Conservation (phyloP, 805 yeast genomes). For the Candida mattraensis region DNA sequence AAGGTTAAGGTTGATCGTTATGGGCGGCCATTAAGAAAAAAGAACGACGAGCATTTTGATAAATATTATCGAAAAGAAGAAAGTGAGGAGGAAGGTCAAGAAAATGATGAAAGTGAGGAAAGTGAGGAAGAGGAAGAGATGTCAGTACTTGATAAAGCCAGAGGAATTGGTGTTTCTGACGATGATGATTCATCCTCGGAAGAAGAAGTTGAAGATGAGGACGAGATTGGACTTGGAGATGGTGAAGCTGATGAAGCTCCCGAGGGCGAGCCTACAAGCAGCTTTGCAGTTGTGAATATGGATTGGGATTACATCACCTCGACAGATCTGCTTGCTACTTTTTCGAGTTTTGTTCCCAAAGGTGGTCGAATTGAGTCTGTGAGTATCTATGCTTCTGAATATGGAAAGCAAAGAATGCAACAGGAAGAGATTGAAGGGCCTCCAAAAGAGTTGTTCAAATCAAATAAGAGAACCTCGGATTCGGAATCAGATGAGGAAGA, state of each 20-base stretch:
- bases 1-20: constrained; percentile 75
- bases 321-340: constrained; percentile 84
- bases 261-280: constrained; percentile 78
- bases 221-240: constrained; percentile 39
- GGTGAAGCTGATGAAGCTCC: constrained; percentile 57
- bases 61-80: constrained; percentile 57
- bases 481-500: constrained; percentile 43
- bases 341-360: constrained; percentile 77
- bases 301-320: constrained; percentile 97
- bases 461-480: constrained; percentile 39
- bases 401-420: constrained; percentile 88
- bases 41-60: constrained; percentile 53
- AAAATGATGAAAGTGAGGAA: constrained; percentile 34
- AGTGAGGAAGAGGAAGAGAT: constrained; percentile 48
- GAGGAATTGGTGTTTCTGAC: constrained; percentile 54
- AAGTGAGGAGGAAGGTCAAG: constrained; percentile 29
- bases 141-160: constrained; percentile 45
- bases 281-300: constrained; percentile 90
- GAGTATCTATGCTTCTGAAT: constrained; percentile 81
- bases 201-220: constrained; percentile 40
- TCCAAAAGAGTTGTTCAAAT: constrained; percentile 74
- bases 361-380: constrained; percentile 71
- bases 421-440: constrained; percentile 92
- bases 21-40: constrained; percentile 66
- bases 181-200: constrained; percentile 46